Conservation (phyloP, 2,329 filamentous ascomycete species). For the Aspergillus ochraceus region DNA sequence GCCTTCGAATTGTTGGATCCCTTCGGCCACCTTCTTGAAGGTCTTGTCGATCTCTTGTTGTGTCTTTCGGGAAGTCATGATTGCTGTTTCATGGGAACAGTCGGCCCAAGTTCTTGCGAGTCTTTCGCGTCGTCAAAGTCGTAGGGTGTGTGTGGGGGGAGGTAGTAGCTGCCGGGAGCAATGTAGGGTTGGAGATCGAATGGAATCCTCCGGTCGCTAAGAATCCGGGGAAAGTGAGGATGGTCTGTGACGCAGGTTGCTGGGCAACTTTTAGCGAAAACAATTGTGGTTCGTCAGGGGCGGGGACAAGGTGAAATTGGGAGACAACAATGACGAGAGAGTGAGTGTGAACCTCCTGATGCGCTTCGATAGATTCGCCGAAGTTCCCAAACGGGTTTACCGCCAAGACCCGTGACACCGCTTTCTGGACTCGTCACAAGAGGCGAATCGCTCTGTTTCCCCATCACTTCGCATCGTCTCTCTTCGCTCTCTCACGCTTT, state of each 20-base stretch:
- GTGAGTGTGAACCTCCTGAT: slow-evolving; percentile 4
- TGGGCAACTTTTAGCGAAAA: neutral
- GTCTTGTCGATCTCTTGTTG: slow-evolving; percentile 98
- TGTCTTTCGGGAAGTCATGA: slow-evolving; percentile 93
- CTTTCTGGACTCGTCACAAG: neutral
- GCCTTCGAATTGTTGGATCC: slow-evolving; percentile 84
- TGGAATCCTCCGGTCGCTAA: neutral
- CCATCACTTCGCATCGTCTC: too few species aligned
- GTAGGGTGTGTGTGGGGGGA: slow-evolving; percentile 1
- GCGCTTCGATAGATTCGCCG: neutral
- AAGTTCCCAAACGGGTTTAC: neutral
- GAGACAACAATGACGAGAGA: neutral
- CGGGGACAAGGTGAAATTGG: neutral
- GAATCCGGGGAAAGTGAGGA: neutral
- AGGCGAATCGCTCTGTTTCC: neutral
- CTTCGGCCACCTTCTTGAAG: slow-evolving; percentile 97
- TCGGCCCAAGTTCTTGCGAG: slow-evolving; percentile 15
- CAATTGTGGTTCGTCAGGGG: neutral
- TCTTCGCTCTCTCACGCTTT: too few species aligned
- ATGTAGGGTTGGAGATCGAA: neutral
- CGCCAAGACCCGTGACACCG: slow-evolving; percentile 4
- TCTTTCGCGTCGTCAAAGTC: neutral
- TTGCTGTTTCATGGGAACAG: slow-evolving; percentile 24
- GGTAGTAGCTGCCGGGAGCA: neutral
- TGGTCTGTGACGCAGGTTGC: slow-evolving; percentile 1